phyloP scores from a whole-genome alignment of 345 rosid species.

The Lepidium didymum region DNA sequence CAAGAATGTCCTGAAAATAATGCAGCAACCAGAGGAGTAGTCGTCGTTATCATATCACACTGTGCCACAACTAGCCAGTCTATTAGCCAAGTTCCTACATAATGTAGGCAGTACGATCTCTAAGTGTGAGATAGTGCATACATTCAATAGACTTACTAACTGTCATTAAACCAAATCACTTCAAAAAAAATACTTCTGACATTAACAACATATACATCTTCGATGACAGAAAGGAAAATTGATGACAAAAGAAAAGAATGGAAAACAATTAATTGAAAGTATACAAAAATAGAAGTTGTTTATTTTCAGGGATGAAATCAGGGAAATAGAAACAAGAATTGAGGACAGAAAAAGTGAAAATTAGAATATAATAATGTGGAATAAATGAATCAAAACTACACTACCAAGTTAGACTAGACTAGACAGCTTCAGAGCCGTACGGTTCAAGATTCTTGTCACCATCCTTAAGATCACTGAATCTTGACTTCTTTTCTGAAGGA shows the following conservation, averaged over 20 bases:
- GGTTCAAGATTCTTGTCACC: constrained; percentile 23
- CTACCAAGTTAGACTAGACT: constrained; percentile 15
- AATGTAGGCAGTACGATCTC: too few relatives aligned
- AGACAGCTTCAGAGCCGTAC: constrained; percentile 32
- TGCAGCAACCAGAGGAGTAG: too few relatives aligned
- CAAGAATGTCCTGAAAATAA: too few relatives aligned
- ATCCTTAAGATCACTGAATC: constrained; percentile 21
- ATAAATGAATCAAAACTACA: constrained; percentile 16
- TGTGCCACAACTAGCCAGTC: too few relatives aligned
- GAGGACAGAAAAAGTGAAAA: neutral
- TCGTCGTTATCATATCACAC: too few relatives aligned
- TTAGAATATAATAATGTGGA: constrained; percentile 4
- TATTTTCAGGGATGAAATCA: neutral
- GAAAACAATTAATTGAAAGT: neutral
- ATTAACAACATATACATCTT: neutral
- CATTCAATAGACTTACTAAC: too few relatives aligned
- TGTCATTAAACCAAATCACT: too few relatives aligned
- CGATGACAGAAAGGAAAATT: neutral
- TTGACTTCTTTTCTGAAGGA: constrained; percentile 23
- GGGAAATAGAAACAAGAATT: neutral
- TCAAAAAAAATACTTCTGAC: too few relatives aligned
- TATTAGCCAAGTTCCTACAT: too few relatives aligned
- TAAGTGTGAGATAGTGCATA: too few relatives aligned
- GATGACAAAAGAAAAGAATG: neutral
- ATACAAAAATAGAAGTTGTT: neutral